Evolutionary conservation across 2,329 filamentous ascomycete genomes (phyloP).

Genomic region (Monascus ruber): DNA sequence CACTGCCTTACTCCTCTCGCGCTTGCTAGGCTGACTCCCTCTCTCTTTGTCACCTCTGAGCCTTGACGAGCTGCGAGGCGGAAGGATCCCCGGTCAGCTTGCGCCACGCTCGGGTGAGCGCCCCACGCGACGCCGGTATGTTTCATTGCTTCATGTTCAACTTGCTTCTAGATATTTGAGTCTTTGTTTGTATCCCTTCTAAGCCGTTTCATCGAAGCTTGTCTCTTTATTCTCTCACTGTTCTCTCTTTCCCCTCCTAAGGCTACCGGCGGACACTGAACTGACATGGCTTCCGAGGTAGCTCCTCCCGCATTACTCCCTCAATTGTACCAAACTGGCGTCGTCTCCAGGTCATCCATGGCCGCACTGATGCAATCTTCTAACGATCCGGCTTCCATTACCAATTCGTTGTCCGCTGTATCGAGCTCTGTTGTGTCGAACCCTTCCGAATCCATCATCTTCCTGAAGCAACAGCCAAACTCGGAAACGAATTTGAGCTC

Average conservation of each 20-base stretch:
- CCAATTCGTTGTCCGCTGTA: slow-evolving; percentile 21
- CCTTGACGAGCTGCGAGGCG: slow-evolving; percentile 15
- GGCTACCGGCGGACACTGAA: neutral
- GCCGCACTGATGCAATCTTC: slow-evolving; percentile 32
- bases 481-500: slow-evolving; percentile 28
- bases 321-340: slow-evolving; percentile 20
- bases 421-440: slow-evolving; percentile 18
- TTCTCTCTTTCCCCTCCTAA: too few species aligned
- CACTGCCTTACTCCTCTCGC: too few species aligned
- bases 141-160: slow-evolving; percentile 2
- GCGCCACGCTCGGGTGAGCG: slow-evolving; percentile 34
- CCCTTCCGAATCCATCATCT: slow-evolving; percentile 19
- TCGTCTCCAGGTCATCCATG: slow-evolving; percentile 27
- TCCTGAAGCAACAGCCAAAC: slow-evolving; percentile 24
- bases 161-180: slow-evolving; percentile 3
- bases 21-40: too few species aligned
- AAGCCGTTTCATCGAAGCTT: too few species aligned
- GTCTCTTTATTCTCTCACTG: too few species aligned
- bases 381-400: slow-evolving; percentile 29
- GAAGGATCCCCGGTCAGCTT: slow-evolving; percentile 30
- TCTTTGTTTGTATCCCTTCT: slow-evolving; percentile 7
- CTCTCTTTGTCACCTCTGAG: too few species aligned
- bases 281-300: slow-evolving; percentile 28
- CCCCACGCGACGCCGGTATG: slow-evolving; percentile 21
- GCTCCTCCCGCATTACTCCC: slow-evolving; percentile 16